A percentile compares a stretch with the other conserved stretches of the same genome.
These are phyloP conservation scores for Epichloe baconii DNA, from an alignment of 2,329 filamentous ascomycete genomes.

Conservation along the genomic window DNA sequence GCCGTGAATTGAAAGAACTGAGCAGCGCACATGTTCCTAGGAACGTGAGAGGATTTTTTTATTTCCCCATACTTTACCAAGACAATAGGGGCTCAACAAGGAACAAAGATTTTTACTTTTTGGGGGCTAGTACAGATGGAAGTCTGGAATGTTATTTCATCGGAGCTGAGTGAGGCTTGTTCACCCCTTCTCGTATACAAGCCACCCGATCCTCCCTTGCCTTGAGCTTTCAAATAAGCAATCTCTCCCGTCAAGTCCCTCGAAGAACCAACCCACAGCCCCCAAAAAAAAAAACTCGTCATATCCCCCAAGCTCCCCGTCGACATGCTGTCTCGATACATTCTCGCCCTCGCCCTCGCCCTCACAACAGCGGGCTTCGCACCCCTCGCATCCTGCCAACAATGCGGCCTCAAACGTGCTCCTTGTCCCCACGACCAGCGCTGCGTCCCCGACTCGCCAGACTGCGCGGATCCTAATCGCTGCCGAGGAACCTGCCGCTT, in stretches of 20 bases:
- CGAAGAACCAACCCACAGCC: no score
- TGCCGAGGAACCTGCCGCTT: slow-evolving; percentile 18
- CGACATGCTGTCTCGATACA: slow-evolving; percentile 13
- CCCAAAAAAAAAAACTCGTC: background rate
- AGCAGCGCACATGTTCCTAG: no score
- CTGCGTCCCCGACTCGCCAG: slow-evolving; percentile 12
- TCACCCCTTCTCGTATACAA: background rate
- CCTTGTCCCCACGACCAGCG: slow-evolving; percentile 14
- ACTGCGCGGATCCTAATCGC: slow-evolving; percentile 15
- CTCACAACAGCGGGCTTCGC: slow-evolving; percentile 10
- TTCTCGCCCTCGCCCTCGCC: slow-evolving; percentile 11
- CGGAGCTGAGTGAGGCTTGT: no score
- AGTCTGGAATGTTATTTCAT: background rate
- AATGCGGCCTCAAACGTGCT: slow-evolving; percentile 17
- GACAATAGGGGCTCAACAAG: no score
- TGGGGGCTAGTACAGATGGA: no score
- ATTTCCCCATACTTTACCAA: no score
- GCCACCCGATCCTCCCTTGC: background rate
- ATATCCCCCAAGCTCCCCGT: background rate
- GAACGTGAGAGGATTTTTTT: no score
- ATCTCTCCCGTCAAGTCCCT: background rate
- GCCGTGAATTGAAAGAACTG: no score
- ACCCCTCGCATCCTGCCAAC: slow-evolving; percentile 3
- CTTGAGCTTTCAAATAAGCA: background rate
- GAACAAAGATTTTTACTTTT: no score